Conservation (phyloP, 202 grass and related monocot species). For the Cymbopogon flexuosus region DNA sequence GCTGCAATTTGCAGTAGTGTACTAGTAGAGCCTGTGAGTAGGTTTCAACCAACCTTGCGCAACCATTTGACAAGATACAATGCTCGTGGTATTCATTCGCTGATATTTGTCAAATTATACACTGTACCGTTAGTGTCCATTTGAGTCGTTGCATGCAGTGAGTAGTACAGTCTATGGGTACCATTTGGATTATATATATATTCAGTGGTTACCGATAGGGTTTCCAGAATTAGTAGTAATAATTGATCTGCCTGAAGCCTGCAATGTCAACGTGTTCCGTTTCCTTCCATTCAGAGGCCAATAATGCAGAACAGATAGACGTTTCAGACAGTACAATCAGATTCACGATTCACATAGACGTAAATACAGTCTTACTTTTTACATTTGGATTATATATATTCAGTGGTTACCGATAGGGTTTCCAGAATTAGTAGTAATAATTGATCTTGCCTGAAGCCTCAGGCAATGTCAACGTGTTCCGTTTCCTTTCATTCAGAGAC, state of each 20-base stretch:
- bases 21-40: neutral
- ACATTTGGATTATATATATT: neutral
- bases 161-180: neutral
- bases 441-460: slow-evolving; percentile 4
- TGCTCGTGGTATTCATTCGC: neutral
- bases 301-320: slow-evolving; percentile 17
- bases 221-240: slow-evolving; percentile 6
- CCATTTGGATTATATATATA: neutral
- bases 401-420: neutral
- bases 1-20: neutral
- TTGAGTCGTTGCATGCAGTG: neutral
- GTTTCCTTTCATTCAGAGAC: neutral
- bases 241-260: neutral
- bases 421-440: neutral
- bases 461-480: neutral
- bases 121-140: neutral
- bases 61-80: slow-evolving; percentile 15
- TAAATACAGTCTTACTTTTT: too few species aligned
- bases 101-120: neutral
- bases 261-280: neutral
- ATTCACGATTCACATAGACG: neutral
- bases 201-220: neutral
- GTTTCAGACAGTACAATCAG: slow-evolving; percentile 25
- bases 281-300: slow-evolving; percentile 2
- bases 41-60: slow-evolving; percentile 8